Evolutionary conservation across 345 rosid species (phyloP), one percentile per base, ranked within the genome.

Genomic region (Eucalyptus shirleyi): DNA sequence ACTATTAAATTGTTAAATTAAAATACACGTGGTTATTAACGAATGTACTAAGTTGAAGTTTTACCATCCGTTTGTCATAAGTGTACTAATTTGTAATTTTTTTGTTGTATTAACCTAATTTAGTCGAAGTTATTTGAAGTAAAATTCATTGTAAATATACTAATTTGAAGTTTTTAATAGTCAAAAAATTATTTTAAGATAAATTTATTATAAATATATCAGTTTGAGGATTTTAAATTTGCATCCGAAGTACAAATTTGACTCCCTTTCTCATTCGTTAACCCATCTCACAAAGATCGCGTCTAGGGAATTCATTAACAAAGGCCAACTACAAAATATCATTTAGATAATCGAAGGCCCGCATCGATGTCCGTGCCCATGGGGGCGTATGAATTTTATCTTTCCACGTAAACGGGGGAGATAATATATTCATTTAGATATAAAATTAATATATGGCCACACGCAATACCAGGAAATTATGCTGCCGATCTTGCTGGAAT

Each of bases 21-120:
- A 1, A 56, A 23, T 1, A 56, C 3, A 10, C 1, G 0, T 23
- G 62, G 0, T 56, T 24, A 23, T 24, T 56, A 23, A 56, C 0
- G 2, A 9, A 56, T 56, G 1, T 56, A 56, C 0, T 9, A 55
- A 55, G 4, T 55, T 21, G 0, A 0, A 2, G 0, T 4, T 9
- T 55, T 23, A 23, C 1, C 5, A 0, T 55, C 1, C 1, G 0
- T 55, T 55, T 55, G 12, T 55, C 0, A 55, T 1, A 55, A 55
- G 1, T 55, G 5, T 21, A 55, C 0, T 23, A 9, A 0, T 56
- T 12, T 26, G 2, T 19, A 53, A 53, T 19, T 19, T 53, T 51
- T 53, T 8, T 0, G 0, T 53, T 8, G 1, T 53, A 53, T 53
- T 53, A 53, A 53, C 59, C 5, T 53, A 19, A 53, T 53, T 53